Evolutionary conservation across 768 basidiomycete genomes (phyloP).

Genomic region (Trametes punicea): DNA sequence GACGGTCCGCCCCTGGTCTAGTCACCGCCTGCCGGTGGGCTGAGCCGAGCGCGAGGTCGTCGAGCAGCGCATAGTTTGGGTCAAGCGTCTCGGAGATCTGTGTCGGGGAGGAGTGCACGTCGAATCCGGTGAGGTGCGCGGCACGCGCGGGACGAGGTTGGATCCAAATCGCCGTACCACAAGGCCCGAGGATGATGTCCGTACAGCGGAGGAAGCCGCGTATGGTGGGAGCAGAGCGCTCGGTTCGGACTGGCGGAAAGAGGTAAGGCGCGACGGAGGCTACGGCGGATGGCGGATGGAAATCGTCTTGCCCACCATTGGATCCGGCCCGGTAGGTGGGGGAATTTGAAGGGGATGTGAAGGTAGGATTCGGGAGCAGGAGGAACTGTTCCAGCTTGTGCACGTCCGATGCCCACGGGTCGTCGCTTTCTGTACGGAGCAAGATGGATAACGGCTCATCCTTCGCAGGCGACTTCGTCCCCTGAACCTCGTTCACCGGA

Average conservation of each 20-base stretch:
- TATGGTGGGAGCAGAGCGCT: conserved; percentile 34
- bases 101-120: conserved; percentile 24
- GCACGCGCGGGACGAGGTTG: conserved; percentile 48
- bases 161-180: conserved; percentile 63
- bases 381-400: conserved; percentile 53
- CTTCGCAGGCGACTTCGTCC: neutral
- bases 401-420: conserved; percentile 54
- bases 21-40: neutral
- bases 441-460: conserved; percentile 43
- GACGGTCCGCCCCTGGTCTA: neutral
- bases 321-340: neutral
- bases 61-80: conserved; percentile 12
- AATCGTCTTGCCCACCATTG: no score
- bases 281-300: no score
- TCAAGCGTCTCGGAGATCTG: conserved; percentile 8
- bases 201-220: conserved; percentile 55
- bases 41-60: neutral
- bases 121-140: conserved; percentile 33
- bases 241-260: conserved; percentile 49
- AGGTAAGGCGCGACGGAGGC: conserved; percentile 31
- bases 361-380: conserved; percentile 38
- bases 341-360: conserved; percentile 2
- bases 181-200: conserved; percentile 48
- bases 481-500: neutral
- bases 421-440: conserved; percentile 53